Conservation (phyloP, 2,329 filamentous ascomycete species). For the Fusarium circinatum region DNA sequence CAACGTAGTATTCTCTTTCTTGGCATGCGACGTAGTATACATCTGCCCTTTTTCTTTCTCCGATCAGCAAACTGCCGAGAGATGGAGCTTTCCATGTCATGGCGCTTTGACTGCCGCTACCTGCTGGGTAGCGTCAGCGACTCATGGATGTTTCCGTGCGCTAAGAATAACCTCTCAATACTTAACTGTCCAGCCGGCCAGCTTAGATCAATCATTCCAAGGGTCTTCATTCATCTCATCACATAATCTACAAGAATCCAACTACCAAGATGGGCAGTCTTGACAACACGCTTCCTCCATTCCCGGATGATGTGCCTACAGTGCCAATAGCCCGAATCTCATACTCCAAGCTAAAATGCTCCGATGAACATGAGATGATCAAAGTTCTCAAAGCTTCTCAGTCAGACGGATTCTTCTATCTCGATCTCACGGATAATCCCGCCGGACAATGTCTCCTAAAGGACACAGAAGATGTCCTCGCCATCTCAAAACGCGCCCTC, state of each 20-base stretch:
- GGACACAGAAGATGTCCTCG: neutral
- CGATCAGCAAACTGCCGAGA: neutral
- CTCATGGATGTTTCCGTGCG: neutral
- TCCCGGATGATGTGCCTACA: neutral
- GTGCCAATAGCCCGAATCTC: neutral
- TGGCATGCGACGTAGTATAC: neutral
- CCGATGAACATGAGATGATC: neutral
- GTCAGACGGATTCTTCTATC: neutral
- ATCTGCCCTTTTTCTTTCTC: neutral
- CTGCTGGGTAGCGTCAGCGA: neutral
- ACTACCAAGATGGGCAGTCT: neutral
- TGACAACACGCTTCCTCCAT: neutral
- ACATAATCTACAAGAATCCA: rapidly evolving
- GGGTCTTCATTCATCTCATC: neutral
- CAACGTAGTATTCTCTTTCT: too few relatives aligned
- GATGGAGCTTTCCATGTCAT: neutral
- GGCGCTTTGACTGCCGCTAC: rapidly evolving
- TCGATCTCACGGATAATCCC: neutral
- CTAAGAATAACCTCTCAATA: neutral
- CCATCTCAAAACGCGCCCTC: neutral
- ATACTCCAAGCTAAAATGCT: neutral
- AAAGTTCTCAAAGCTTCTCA: neutral
- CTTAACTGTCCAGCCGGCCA: neutral
- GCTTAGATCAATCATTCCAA: too few relatives aligned
- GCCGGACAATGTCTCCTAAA: neutral